Evolutionary conservation across 2,329 filamentous ascomycete species (phyloP).

Genomic region (Metarhizium guizhouense): DNA sequence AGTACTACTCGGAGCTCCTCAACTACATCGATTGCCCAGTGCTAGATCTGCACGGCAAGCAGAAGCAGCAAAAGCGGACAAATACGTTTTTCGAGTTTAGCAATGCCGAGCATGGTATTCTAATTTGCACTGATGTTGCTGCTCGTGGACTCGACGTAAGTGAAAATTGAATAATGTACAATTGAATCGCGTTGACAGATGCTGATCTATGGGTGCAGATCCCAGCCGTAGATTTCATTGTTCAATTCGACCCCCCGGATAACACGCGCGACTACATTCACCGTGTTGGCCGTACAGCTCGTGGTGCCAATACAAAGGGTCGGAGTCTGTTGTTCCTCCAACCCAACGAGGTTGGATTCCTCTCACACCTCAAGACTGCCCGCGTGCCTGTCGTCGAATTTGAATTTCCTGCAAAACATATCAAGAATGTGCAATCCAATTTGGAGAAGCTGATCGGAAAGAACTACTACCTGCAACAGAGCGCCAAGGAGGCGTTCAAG

Average conservation of each 20-base stretch:
- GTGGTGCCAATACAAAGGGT: constrained; percentile 75
- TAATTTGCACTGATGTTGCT: constrained; percentile 96
- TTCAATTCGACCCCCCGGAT: constrained; percentile 92
- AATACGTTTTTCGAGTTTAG: constrained; percentile 96
- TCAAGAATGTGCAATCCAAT: constrained; percentile 82
- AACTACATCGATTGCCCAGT: constrained; percentile 96
- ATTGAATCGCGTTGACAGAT: not conserved
- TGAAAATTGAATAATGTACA: constrained; percentile 4
- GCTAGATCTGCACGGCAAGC: constrained; percentile 82
- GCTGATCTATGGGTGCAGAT: constrained; percentile 42
- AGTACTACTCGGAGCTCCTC: constrained; percentile 89
- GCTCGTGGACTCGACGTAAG: constrained; percentile 81
- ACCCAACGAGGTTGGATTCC: constrained; percentile 84
- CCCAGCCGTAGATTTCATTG: constrained; percentile 89
- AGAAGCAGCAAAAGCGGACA: constrained; percentile 98
- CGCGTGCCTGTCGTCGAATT: constrained; percentile 93
- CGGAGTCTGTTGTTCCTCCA: constrained; percentile 89
- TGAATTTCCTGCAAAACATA: constrained; percentile 87
- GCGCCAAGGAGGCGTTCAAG: constrained; percentile 67
- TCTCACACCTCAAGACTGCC: constrained; percentile 83
- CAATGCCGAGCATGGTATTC: constrained; percentile 66
- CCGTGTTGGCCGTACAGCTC: constrained; percentile 87
- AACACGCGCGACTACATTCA: constrained; percentile 90
- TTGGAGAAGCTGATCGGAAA: constrained; percentile 88
- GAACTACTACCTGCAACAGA: constrained; percentile 96